Evolutionary conservation across 768 basidiomycete genomes (phyloP).

Genomic region (Phallus indusiatus): DNA sequence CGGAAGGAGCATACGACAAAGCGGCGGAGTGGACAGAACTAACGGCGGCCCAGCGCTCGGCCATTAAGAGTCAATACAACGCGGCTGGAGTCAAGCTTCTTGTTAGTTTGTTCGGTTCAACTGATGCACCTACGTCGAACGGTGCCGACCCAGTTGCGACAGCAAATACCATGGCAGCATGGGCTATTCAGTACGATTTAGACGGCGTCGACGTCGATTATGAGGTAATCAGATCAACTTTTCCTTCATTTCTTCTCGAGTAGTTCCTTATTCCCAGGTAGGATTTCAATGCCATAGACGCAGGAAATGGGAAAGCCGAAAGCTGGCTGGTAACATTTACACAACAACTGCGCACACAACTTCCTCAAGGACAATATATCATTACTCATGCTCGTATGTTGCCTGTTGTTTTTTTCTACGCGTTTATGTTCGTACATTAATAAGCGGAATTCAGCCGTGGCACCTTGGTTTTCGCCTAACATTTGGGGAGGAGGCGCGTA

Average conservation of each 20-base stretch:
- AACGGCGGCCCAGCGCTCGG: slow-evolving; percentile 33
- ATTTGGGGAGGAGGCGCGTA: slow-evolving; percentile 33
- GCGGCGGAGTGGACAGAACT: slow-evolving; percentile 46
- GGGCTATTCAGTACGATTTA: slow-evolving; percentile 48
- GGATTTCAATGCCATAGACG: slow-evolving; percentile 55
- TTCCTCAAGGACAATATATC: slow-evolving; percentile 26
- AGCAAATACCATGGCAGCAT: slow-evolving; percentile 57
- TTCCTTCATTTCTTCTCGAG: neutral
- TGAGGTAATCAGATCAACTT: slow-evolving; percentile 29
- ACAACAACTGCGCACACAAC: slow-evolving; percentile 24
- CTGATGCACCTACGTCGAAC: slow-evolving; percentile 45
- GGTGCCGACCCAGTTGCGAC: slow-evolving; percentile 52
- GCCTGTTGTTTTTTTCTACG: neutral
- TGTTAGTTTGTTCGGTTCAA: slow-evolving; percentile 52
- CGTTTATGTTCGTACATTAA: neutral
- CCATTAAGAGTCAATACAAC: slow-evolving; percentile 42
- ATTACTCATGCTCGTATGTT: slow-evolving; percentile 27
- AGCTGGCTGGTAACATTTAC: slow-evolving; percentile 31
- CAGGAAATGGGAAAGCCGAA: slow-evolving; percentile 43
- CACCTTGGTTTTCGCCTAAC: slow-evolving; percentile 33
- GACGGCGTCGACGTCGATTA: slow-evolving; percentile 75
- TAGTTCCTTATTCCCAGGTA: slow-evolving; percentile 16
- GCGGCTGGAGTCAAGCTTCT: slow-evolving; percentile 52
- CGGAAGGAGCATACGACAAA: slow-evolving; percentile 50
- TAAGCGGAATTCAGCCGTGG: slow-evolving; percentile 27